Evolutionary conservation across 805 yeast genomes (phyloP).

Genomic region (Metahyphopichia silvanorum): DNA sequence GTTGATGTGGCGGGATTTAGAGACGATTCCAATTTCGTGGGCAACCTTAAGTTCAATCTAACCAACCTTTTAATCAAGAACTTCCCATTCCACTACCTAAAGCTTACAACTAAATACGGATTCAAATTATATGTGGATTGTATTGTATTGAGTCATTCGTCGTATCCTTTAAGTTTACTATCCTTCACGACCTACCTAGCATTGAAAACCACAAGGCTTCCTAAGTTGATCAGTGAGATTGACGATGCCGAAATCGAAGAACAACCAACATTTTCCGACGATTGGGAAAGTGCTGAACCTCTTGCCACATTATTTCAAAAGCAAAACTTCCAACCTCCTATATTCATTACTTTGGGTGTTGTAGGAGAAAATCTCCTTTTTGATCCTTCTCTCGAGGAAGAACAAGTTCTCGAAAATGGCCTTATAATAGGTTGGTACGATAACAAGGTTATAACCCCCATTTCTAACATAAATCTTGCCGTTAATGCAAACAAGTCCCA

Average conservation of each 20-base stretch:
- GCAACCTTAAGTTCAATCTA: slow-evolving; percentile 60
- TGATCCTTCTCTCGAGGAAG: slow-evolving; percentile 90
- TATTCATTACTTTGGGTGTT: slow-evolving; percentile 72
- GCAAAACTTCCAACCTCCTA: slow-evolving; percentile 59
- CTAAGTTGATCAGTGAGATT: slow-evolving; percentile 64
- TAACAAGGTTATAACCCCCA: slow-evolving; percentile 68
- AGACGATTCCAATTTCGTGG: slow-evolving; percentile 71
- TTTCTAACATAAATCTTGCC: slow-evolving; percentile 64
- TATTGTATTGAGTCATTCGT: slow-evolving; percentile 68
- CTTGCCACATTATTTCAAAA: slow-evolving; percentile 35
- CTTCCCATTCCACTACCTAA: slow-evolving; percentile 51
- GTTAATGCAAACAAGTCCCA: slow-evolving; percentile 40
- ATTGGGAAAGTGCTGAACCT: slow-evolving; percentile 61
- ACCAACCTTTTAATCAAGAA: slow-evolving; percentile 50
- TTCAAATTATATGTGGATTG: slow-evolving; percentile 79
- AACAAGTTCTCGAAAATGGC: slow-evolving; percentile 84
- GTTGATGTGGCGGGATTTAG: slow-evolving; percentile 78
- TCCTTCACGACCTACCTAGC: slow-evolving; percentile 84
- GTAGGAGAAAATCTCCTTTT: slow-evolving; percentile 66
- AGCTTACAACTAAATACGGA: slow-evolving; percentile 69
- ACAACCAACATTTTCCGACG: slow-evolving; percentile 88
- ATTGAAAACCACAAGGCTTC: slow-evolving; percentile 71
- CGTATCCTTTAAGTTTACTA: slow-evolving; percentile 77
- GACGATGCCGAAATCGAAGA: slow-evolving; percentile 78
- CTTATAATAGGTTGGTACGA: slow-evolving; percentile 68